Base-by-base conservation (phyloP, 169 alveolate genomes). In the Cytauxzoon felis region DNA sequence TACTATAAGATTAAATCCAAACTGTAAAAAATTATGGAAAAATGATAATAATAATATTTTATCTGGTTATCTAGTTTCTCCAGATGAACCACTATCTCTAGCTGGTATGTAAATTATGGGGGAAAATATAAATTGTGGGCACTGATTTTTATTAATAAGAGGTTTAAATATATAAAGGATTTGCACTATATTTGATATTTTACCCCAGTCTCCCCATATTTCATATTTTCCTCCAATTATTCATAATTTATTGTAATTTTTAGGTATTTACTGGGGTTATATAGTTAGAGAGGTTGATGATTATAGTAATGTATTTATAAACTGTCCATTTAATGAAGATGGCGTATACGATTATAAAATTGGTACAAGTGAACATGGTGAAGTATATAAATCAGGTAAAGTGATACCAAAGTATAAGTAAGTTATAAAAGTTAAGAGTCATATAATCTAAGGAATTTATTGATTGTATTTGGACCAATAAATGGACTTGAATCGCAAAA, bases 231-330 rank as follows among this genome's bases (percentile, higher is more conserved):
- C n/a, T 13, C n/a, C 13, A 38, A 38, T 47, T n/a, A n/a, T n/a
- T n/a, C n/a, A 42, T 18, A 66, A 26, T 18, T 49, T 56, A 27
- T 42, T 43, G 48, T 11, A 40, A 16, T 27, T 42, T 41, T 57
- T 43, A 68, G 96, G 95, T 1, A 72, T 86, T n/a, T 95, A 93
- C 69, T 95, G 98, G 97, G 98, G 98, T 13, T 95, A 93, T 73
- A 80, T 70, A 29, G 96, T 92, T 11, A 80, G 98, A 57, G 92
- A 90, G 26, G 94, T 94, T 38, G 84, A 78, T 5, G 80, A 70
- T 13, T 70, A 92, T 26, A 63, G 64, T 45, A 91, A 79, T 38
- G 87, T 85, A 6, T 88, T 93, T 52, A 63, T 53, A 9, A 57
- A 62, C 27, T 62, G 78, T 8, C 83, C 88, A 51, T 91, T 93